A percentile compares a stretch with the other conserved stretches of the same genome.
These are phyloP conservation scores for Pythium monospermum DNA, from an alignment of 352 stramenopile species.

Conservation along the genomic window DNA sequence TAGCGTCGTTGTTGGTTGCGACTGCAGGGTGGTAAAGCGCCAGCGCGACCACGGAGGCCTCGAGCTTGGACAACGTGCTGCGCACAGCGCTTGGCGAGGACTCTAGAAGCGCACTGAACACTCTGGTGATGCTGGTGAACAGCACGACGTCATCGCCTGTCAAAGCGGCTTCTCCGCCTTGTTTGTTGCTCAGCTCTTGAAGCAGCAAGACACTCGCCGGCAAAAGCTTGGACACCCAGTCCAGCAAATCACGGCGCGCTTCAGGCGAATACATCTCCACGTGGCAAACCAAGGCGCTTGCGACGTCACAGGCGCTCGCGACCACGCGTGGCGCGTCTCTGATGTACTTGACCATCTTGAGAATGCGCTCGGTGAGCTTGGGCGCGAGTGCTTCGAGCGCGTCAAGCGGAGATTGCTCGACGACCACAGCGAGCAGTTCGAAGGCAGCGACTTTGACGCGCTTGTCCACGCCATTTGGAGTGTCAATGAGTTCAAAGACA, in stretches of 20 bases:
- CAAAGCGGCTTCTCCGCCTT: conserved; percentile 23
- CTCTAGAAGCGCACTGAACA: conserved; percentile 47
- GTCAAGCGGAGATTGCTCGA: conserved; percentile 55
- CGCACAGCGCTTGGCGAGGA: conserved; percentile 50
- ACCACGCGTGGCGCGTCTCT: conserved; percentile 28
- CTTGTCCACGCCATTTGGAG: conserved; percentile 23
- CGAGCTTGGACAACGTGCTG: conserved; percentile 58
- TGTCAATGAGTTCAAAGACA: conserved; percentile 57
- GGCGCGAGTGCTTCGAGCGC: conserved; percentile 45
- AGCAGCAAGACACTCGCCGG: conserved; percentile 46
- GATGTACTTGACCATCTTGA: conserved; percentile 66
- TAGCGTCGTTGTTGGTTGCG: conserved; percentile 14
- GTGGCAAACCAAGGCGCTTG: conserved; percentile 38
- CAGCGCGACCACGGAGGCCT: conserved; percentile 34
- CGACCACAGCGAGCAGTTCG: conserved; percentile 50
- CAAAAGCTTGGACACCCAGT: conserved; percentile 56
- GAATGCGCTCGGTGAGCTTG: conserved; percentile 58
- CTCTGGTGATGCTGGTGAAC: conserved; percentile 29
- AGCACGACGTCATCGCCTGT: conserved; percentile 17
- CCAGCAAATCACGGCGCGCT: conserved; percentile 51
- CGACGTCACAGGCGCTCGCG: conserved; percentile 37
- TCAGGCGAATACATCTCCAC: conserved; percentile 51
- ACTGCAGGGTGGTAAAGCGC: conserved; percentile 29
- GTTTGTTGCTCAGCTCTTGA: conserved; percentile 23
- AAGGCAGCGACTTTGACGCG: conserved; percentile 43